Evolutionary conservation across 2,329 filamentous ascomycete genomes (phyloP).

Genomic region (Penicillium sp.): DNA sequence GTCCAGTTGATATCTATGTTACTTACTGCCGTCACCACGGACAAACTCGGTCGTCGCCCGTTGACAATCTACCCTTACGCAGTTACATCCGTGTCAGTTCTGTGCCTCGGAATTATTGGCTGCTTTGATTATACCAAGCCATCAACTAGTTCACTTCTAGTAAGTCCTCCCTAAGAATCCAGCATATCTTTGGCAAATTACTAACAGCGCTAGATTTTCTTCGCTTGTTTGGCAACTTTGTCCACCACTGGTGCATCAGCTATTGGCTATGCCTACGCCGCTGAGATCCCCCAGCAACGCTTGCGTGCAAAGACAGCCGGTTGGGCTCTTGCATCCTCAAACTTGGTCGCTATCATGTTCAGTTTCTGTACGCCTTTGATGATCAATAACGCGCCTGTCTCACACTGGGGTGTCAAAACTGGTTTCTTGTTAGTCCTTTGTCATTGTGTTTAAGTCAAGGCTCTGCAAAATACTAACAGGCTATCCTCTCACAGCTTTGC

Average conservation of each 20-base stretch:
- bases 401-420: constrained; percentile 48
- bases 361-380: constrained; percentile 49
- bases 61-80: constrained; percentile 44
- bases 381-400: constrained; percentile 44
- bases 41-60: constrained; percentile 39
- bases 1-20: constrained; percentile 47
- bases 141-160: constrained; percentile 39
- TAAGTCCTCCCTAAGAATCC: constrained; percentile 16
- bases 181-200: not conserved
- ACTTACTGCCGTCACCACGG: constrained; percentile 37
- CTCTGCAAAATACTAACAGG: not conserved
- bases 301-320: constrained; percentile 43
- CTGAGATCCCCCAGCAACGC: constrained; percentile 44
- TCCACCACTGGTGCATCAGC: constrained; percentile 46
- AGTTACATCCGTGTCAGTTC: constrained; percentile 39
- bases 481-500: constrained; percentile 33
- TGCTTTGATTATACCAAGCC: constrained; percentile 42
- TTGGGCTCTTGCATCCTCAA: constrained; percentile 44
- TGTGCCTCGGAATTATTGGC: constrained; percentile 43
- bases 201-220: constrained; percentile 39
- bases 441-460: not conserved
- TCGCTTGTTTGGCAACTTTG: constrained; percentile 45
- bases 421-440: constrained; percentile 44
- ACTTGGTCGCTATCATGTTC: constrained; percentile 46
- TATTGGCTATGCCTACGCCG: constrained; percentile 47